phyloP scores from a whole-genome alignment of 768 basidiomycete genomes.

The Pisolithus orientalis region DNA sequence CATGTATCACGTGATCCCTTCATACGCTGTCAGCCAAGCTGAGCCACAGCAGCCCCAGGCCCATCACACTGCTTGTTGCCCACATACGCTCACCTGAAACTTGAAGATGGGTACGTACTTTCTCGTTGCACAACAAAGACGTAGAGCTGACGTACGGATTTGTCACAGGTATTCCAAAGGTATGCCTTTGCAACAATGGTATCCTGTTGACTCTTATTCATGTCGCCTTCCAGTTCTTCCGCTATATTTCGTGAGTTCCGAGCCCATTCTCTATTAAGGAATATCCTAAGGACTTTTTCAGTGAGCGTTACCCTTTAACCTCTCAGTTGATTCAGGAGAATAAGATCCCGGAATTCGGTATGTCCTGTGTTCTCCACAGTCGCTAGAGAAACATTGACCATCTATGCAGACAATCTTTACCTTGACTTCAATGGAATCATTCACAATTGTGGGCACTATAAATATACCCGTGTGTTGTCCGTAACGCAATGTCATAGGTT shows the following conservation, averaged over 20 bases:
- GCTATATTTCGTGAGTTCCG: constrained; percentile 79
- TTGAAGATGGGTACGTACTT: constrained; percentile 18
- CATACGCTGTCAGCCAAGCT: neutral
- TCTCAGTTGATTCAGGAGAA: constrained; percentile 98
- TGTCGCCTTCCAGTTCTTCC: constrained; percentile 70
- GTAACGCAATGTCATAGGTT: constrained; percentile 39
- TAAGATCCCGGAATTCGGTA: constrained; percentile 97
- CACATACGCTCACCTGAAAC: constrained; percentile 5
- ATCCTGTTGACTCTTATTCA: constrained; percentile 5
- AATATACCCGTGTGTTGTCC: neutral
- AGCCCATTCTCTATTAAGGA: neutral
- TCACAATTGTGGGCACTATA: constrained; percentile 55
- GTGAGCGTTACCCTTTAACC: constrained; percentile 96
- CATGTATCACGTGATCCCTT: neutral
- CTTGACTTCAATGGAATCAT: constrained; percentile 94
- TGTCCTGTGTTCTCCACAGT: constrained; percentile 12
- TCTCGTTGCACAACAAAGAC: neutral
- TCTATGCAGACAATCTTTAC: constrained; percentile 71
- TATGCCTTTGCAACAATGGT: constrained; percentile 21
- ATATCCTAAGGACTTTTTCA: constrained; percentile 26
- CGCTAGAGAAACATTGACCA: constrained; percentile 7
- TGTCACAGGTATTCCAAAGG: constrained; percentile 58
- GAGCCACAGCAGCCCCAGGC: neutral
- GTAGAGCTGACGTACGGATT: constrained; percentile 1
- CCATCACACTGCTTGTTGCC: constrained; percentile 1